Conservation (phyloP, 2,329 filamentous ascomycete species). For the Fusarium scirpi region DNA sequence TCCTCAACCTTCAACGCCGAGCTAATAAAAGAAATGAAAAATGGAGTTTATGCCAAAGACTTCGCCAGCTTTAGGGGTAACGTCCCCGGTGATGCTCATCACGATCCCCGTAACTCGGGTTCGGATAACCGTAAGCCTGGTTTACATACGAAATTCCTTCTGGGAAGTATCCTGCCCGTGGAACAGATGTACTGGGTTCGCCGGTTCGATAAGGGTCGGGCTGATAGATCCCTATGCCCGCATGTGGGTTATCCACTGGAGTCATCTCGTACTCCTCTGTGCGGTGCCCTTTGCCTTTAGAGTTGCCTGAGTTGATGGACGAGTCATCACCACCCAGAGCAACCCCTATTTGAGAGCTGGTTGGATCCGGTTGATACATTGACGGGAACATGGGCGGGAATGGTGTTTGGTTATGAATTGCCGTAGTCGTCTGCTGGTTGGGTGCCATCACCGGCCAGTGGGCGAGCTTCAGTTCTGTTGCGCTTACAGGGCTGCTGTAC, state of each 20-base stretch:
- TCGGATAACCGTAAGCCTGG: neutral
- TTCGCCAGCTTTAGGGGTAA: neutral
- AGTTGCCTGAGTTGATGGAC: neutral
- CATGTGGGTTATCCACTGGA: neutral
- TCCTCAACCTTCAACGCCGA: constrained; percentile 28
- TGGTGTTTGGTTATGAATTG: neutral
- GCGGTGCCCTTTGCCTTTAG: neutral
- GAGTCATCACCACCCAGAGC: constrained; percentile 9
- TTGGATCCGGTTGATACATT: constrained; percentile 7
- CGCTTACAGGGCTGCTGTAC: constrained; percentile 4
- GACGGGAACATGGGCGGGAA: constrained; percentile 2
- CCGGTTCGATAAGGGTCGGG: neutral
- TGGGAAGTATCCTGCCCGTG: neutral
- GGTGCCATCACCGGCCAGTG: constrained; percentile 2
- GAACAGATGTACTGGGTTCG: constrained; percentile 7
- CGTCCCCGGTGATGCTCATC: constrained; percentile 16
- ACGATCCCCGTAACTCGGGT: neutral
- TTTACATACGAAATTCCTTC: neutral
- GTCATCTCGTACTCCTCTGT: constrained; percentile 7
- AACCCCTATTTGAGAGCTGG: constrained; percentile 5
- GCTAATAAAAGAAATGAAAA: constrained; percentile 11
- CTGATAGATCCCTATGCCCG: constrained; percentile 1
- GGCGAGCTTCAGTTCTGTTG: constrained; percentile 6
- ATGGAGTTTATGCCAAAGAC: neutral
- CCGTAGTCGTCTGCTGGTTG: neutral